Base-by-base conservation (phyloP, 768 basidiomycete genomes). In the Fomitopsis serialis region DNA sequence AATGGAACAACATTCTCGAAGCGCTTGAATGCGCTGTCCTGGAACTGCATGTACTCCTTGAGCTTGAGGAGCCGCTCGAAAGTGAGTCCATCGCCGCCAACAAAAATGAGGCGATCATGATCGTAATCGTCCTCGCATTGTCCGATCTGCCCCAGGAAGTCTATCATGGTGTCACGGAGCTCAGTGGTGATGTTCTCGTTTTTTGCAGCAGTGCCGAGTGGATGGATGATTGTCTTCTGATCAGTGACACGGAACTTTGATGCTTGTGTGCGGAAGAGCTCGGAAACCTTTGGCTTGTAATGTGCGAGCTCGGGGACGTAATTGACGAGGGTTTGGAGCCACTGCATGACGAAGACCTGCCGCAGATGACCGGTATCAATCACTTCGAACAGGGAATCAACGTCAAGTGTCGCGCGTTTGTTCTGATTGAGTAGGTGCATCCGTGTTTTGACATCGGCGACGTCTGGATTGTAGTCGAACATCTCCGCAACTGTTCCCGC, bases 11-110 rank as follows among this genome's bases (percentile, higher is more conserved):
- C 29, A 32, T 5, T 32, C 6, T 32, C 29, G 11, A 34, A 54
- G 21, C 13, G 22, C 34, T 54, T 43, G 42, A 54, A 50, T 13
- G 22, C 19, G 13, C 35, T 35, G 11, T 49, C 25, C 7, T 50
- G 47, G 32, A 45, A 25, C 21, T 40, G 48, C 37, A 58, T 56
- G 24, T 51, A 55, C 45, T 55, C 36, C 42, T 59, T 55, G 15
- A 54, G 19, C 42, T 59, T 55, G 15, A 54, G 19, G 2, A 60
- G 42, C 55, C 65, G 66, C 50, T 73, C 65, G 54, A 54, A 74
- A 1, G 72, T 70, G 29, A 72, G 59, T 1, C 73, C 72, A 58
- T 74, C 70, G 1, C 72, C 70, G 13, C 67, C 29, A 11, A 5
- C 29, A 6, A 63, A 57, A 21, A 70, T 54, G 11, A 70, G 48